These are phyloP conservation scores for Kurtzmaniella quercitrusa DNA, from an alignment of 1,139 yeast species.

Conservation along the genomic window DNA sequence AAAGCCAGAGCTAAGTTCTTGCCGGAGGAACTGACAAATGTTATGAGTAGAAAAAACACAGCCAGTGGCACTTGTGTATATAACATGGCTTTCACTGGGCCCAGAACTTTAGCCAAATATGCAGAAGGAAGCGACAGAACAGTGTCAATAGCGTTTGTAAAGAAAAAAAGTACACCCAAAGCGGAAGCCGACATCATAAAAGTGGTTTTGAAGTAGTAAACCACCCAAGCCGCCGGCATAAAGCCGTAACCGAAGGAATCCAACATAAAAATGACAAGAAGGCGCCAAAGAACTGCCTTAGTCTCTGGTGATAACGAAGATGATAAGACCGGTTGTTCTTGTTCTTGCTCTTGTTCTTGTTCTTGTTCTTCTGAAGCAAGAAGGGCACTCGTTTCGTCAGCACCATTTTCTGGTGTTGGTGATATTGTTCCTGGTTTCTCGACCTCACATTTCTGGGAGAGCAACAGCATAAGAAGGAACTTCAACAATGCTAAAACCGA, in stretches of 20 bases:
- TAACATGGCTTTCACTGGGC: slow-evolving; percentile 76
- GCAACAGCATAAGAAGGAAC: slow-evolving; percentile 46
- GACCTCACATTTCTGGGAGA: slow-evolving; percentile 56
- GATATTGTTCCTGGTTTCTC: slow-evolving; percentile 4
- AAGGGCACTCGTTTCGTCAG: neutral
- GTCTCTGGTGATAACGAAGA: slow-evolving; percentile 26
- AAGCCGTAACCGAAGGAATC: slow-evolving; percentile 88
- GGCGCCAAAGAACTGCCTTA: slow-evolving; percentile 31
- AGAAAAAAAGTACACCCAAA: slow-evolving; percentile 54
- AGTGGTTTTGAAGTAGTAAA: slow-evolving; percentile 60
- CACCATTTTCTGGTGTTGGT: neutral
- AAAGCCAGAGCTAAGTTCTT: slow-evolving; percentile 46
- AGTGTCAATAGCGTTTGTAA: slow-evolving; percentile 57
- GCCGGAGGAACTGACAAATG: slow-evolving; percentile 14
- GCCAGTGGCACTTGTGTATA: slow-evolving; percentile 81
- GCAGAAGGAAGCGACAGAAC: slow-evolving; percentile 70
- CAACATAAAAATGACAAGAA: slow-evolving; percentile 55
- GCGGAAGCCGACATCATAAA: slow-evolving; percentile 39
- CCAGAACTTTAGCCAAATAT: slow-evolving; percentile 58
- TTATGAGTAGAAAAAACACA: slow-evolving; percentile 42
- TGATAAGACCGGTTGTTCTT: neutral
- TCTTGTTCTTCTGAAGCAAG: neutral
- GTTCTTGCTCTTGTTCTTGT: slow-evolving; percentile 1
- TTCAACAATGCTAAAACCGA: slow-evolving; percentile 54
- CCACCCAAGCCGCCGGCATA: slow-evolving; percentile 85